These are phyloP conservation scores for Phaeolepiota aurea DNA, from an alignment of 768 basidiomycete species.

Conservation along the genomic window DNA sequence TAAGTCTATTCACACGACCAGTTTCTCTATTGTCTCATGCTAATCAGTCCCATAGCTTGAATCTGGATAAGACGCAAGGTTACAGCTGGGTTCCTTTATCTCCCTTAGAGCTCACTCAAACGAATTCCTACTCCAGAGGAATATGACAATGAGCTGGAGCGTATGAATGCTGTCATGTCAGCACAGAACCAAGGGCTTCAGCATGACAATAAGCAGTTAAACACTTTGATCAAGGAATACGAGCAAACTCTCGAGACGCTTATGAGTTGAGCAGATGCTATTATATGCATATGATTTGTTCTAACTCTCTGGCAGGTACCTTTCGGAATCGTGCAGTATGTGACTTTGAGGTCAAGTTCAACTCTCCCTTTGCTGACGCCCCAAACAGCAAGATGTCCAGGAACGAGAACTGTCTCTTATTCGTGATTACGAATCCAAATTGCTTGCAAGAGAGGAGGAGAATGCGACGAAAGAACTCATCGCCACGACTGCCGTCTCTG, in stretches of 20 bases:
- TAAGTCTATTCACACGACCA: constrained; percentile 18
- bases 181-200: constrained; percentile 80
- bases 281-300: constrained; percentile 3
- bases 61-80: constrained; percentile 85
- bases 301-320: constrained; percentile 21
- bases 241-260: constrained; percentile 93
- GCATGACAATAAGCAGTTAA: constrained; percentile 95
- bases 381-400: constrained; percentile 77
- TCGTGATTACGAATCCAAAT: constrained; percentile 81
- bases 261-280: constrained; percentile 49
- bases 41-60: constrained; percentile 47
- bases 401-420: constrained; percentile 85
- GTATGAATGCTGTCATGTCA: constrained; percentile 72
- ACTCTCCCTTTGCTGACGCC: too few species aligned
- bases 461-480: constrained; percentile 49
- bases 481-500: constrained; percentile 56
- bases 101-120: too few species aligned
- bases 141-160: constrained; percentile 84
- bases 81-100: too few species aligned
- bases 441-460: constrained; percentile 71
- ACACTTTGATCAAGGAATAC: constrained; percentile 87
- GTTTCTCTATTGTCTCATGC: not conserved
- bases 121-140: constrained; percentile 46
- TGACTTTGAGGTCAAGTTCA: too few species aligned
- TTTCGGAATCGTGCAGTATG: constrained; percentile 89